Percentiles rank a stretch among this genome's conserved stretches.
Evolutionary conservation across 2,329 filamentous ascomycete species (phyloP).

Genomic region (Bipolaris bicolor): DNA sequence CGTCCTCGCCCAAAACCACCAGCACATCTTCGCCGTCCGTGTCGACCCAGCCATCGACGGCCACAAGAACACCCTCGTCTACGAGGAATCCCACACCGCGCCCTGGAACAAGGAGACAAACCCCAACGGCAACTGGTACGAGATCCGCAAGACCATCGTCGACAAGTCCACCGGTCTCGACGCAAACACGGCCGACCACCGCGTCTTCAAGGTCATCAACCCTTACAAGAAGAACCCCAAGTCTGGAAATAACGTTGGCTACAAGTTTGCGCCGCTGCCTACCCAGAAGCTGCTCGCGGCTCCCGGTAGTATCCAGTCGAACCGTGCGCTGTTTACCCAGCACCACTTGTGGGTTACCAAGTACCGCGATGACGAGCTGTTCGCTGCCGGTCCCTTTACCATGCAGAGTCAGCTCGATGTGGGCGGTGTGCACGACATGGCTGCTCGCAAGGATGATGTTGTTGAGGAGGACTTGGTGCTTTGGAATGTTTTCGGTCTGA

Average conservation of each 20-base stretch:
- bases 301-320: constrained; percentile 52
- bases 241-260: constrained; percentile 54
- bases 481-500: constrained; percentile 59
- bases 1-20: constrained; percentile 71
- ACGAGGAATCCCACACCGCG: constrained; percentile 60
- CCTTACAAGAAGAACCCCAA: constrained; percentile 53
- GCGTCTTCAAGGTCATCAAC: constrained; percentile 62
- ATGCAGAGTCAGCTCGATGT: constrained; percentile 53
- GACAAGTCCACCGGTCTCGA: constrained; percentile 57
- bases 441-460: constrained; percentile 51
- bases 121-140: constrained; percentile 67
- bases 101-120: constrained; percentile 62
- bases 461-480: constrained; percentile 57
- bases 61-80: constrained; percentile 60
- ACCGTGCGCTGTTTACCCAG: constrained; percentile 57
- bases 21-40: constrained; percentile 66
- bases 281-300: constrained; percentile 59
- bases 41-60: constrained; percentile 70
- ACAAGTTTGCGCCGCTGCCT: constrained; percentile 56
- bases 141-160: constrained; percentile 58
- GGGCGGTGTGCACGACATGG: constrained; percentile 55
- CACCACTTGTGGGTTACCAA: constrained; percentile 63
- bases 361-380: constrained; percentile 60
- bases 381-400: constrained; percentile 57
- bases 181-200: constrained; percentile 61